phyloP scores from a whole-genome alignment of 2,329 filamentous ascomycete genomes.

The Ustulina deusta region DNA sequence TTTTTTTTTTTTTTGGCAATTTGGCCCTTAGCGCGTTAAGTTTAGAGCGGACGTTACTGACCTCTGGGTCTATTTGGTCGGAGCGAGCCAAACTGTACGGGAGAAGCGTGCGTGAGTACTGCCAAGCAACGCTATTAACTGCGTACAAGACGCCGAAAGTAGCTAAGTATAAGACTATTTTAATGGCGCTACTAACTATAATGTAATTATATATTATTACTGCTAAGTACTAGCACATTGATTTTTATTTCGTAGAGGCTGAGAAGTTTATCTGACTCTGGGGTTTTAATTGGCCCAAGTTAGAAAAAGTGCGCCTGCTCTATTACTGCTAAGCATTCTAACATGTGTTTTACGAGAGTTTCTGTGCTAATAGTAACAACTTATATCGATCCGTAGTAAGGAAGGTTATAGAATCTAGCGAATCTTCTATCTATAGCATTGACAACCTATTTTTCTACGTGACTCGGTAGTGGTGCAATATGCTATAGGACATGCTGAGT shows the following conservation, averaged over 20 bases:
- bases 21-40: neutral
- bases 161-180: neutral
- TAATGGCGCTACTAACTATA: neutral
- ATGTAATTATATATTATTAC: neutral
- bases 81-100: neutral
- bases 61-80: neutral
- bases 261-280: neutral
- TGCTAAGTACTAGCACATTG: neutral
- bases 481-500: neutral
- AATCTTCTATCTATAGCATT: neutral
- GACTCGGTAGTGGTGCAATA: neutral
- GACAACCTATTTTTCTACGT: neutral
- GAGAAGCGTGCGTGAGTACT: neutral
- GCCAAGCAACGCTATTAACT: neutral
- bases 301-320: neutral
- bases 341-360: neutral
- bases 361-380: neutral
- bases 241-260: neutral
- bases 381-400: neutral
- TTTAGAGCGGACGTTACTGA: neutral
- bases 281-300: neutral
- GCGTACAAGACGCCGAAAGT: neutral
- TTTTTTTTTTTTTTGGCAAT: neutral
- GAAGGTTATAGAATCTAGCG: neutral
- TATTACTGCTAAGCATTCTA: neutral